These are phyloP conservation scores for Cadophora sp. DNA, from an alignment of 2,329 filamentous ascomycete genomes.

Conservation along the genomic window DNA sequence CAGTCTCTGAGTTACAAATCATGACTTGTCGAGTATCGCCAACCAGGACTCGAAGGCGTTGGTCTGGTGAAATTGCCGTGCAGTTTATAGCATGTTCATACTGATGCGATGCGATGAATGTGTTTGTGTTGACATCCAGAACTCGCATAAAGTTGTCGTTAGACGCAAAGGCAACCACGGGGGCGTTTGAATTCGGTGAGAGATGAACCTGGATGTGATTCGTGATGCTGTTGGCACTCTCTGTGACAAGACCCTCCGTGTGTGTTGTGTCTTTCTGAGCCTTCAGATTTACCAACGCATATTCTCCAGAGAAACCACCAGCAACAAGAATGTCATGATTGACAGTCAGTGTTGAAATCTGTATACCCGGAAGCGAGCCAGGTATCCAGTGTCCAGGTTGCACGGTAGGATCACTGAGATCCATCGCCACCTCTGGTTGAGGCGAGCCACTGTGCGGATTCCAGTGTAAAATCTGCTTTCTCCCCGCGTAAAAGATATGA, in stretches of 20 bases:
- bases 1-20: constrained; percentile 73
- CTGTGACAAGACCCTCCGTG: constrained; percentile 49
- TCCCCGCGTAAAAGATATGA: constrained; percentile 63
- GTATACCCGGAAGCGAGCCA: constrained; percentile 34
- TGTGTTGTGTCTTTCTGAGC: constrained; percentile 42
- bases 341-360: constrained; percentile 46
- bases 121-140: constrained; percentile 64
- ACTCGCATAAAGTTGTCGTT: constrained; percentile 67
- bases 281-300: constrained; percentile 46
- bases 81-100: constrained; percentile 75
- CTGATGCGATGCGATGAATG: constrained; percentile 59
- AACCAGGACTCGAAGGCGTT: constrained; percentile 74
- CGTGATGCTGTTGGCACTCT: constrained; percentile 65
- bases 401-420: constrained; percentile 40
- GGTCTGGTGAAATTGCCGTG: constrained; percentile 73
- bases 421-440: constrained; percentile 35
- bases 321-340: constrained; percentile 48
- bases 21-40: constrained; percentile 71
- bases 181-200: constrained; percentile 57
- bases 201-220: constrained; percentile 68
- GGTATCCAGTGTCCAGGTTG: constrained; percentile 34
- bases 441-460: constrained; percentile 56
- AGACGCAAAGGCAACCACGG: constrained; percentile 65
- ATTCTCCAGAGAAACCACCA: constrained; percentile 50
- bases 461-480: constrained; percentile 57